These are phyloP conservation scores for Blastomyces parvus DNA, from an alignment of 2,329 filamentous ascomycete species.

Conservation along the genomic window DNA sequence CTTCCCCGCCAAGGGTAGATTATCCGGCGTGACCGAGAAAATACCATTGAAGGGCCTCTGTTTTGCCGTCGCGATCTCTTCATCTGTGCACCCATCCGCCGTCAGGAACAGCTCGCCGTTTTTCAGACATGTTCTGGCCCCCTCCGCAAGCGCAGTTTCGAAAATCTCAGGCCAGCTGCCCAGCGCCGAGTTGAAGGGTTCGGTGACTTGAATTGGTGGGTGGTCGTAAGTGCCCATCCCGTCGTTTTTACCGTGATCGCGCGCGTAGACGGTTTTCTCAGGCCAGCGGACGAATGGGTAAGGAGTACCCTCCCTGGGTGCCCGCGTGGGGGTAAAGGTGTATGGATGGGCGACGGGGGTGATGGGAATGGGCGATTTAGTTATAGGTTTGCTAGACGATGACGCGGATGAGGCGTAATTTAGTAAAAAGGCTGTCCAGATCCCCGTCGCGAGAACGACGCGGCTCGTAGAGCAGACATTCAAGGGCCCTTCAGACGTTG, in stretches of 20 bases:
- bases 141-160: slow-evolving; percentile 17
- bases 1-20: slow-evolving; percentile 26
- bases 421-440: slow-evolving; percentile 23
- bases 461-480: slow-evolving; percentile 13
- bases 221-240: slow-evolving; percentile 30
- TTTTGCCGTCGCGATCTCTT: not conserved
- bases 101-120: slow-evolving; percentile 13
- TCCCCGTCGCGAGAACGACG: slow-evolving; percentile 24
- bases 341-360: slow-evolving; percentile 31
- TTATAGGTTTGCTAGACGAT: not conserved
- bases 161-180: slow-evolving; percentile 21
- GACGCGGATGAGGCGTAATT: not conserved
- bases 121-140: slow-evolving; percentile 9
- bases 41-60: slow-evolving; percentile 26
- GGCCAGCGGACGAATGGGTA: slow-evolving; percentile 29
- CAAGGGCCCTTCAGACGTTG: slow-evolving; percentile 16
- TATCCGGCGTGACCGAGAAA: slow-evolving; percentile 30
- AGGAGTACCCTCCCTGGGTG: slow-evolving; percentile 12
- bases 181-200: slow-evolving; percentile 16
- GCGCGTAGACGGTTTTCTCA: slow-evolving; percentile 28
- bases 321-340: slow-evolving; percentile 21
- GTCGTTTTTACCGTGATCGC: slow-evolving; percentile 27
- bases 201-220: slow-evolving; percentile 17
- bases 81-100: slow-evolving; percentile 8
- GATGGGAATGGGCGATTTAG: slow-evolving; percentile 23